These are phyloP conservation scores for Theobroma cacao DNA, from an alignment of 345 rosid genomes.

Conservation along the genomic window DNA sequence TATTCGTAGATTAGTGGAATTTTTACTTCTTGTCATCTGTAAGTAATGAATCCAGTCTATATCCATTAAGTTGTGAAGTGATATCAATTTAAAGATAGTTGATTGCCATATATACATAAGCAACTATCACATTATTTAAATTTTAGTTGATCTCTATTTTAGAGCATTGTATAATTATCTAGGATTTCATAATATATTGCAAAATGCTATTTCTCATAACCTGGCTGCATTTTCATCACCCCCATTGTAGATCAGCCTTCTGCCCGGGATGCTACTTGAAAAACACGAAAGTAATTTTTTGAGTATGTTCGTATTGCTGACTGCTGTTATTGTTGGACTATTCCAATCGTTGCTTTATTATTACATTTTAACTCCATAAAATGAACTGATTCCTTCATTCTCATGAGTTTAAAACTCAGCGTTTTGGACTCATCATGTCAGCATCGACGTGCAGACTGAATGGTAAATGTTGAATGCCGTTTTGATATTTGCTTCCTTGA, in stretches of 20 bases:
- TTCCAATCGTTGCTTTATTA: neutral
- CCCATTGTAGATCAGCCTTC: neutral
- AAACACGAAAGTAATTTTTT: too few relatives aligned
- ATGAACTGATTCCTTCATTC: neutral
- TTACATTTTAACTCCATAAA: neutral
- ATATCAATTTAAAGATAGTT: neutral
- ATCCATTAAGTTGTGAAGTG: neutral
- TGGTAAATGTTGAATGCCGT: neutral
- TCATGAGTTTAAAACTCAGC: neutral
- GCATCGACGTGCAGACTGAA: neutral
- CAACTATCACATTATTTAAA: neutral
- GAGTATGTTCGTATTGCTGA: neutral
- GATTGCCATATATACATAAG: neutral
- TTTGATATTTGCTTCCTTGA: slow-evolving; percentile 18
- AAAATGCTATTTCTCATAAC: neutral
- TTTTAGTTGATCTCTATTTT: neutral
- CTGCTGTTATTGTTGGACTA: neutral
- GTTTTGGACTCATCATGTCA: slow-evolving; percentile 1
- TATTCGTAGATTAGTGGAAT: too few relatives aligned
- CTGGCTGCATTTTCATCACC: neutral
- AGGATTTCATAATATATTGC: neutral
- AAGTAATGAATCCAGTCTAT: neutral
- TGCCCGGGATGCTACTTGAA: neutral
- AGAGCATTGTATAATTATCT: neutral
- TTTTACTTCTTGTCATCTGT: neutral